phyloP scores from a whole-genome alignment of 345 rosid species.

The Isatis tinctoria region DNA sequence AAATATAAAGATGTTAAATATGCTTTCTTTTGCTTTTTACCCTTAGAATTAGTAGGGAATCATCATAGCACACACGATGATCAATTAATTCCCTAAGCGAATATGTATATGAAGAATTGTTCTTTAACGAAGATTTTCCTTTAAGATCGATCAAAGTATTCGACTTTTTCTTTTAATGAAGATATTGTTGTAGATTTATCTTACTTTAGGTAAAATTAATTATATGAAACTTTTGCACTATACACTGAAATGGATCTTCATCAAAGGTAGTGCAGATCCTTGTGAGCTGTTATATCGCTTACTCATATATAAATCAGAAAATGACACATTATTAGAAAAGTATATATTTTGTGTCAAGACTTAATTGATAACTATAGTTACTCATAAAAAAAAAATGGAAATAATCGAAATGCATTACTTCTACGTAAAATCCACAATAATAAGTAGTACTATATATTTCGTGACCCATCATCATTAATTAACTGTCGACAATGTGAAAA shows the following conservation, averaged over 20 bases:
- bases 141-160: slow-evolving; percentile 15
- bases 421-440: slow-evolving; percentile 19
- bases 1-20: not conserved
- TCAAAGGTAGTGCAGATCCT: slow-evolving; percentile 37
- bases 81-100: not conserved
- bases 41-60: slow-evolving; percentile 19
- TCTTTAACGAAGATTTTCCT: slow-evolving; percentile 22
- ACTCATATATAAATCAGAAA: slow-evolving; percentile 21
- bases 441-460: not conserved
- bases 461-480: not conserved
- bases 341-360: slow-evolving; percentile 7
- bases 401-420: slow-evolving; percentile 6
- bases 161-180: slow-evolving; percentile 22
- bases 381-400: not conserved
- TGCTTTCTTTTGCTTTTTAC: slow-evolving; percentile 16
- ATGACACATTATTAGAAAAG: slow-evolving; percentile 7
- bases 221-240: slow-evolving; percentile 30
- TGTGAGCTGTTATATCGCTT: slow-evolving; percentile 23
- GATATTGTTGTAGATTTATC: slow-evolving; percentile 27
- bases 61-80: slow-evolving; percentile 9
- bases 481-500: not conserved
- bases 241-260: slow-evolving; percentile 28
- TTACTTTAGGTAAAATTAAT: slow-evolving; percentile 23
- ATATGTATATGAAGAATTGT: slow-evolving; percentile 9
- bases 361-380: not conserved